phyloP scores from a whole-genome alignment of 805 yeast species.

The Helenozyma baotianmanensis region DNA sequence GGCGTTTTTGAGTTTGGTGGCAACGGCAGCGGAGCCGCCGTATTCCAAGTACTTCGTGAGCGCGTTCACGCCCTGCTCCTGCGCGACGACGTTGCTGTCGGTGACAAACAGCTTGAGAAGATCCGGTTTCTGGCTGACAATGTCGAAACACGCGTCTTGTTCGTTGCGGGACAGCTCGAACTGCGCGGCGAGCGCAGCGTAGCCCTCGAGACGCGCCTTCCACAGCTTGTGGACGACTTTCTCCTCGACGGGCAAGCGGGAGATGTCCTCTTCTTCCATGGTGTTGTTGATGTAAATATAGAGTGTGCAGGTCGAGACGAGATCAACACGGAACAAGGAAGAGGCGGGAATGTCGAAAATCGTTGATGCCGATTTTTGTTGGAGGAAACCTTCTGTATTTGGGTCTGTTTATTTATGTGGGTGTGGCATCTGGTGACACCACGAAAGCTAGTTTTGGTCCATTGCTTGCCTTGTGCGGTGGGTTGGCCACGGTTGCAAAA shows the following conservation, averaged over 20 bases:
- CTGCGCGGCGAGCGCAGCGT: slow-evolving; percentile 54
- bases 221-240: slow-evolving; percentile 51
- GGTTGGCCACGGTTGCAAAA: no score
- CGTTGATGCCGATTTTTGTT: no score
- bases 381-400: no score
- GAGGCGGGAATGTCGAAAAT: neutral
- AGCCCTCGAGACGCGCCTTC: slow-evolving; percentile 83
- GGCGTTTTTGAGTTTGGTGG: slow-evolving; percentile 36
- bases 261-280: slow-evolving; percentile 48
- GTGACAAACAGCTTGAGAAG: slow-evolving; percentile 53
- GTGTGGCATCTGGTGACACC: no score
- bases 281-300: neutral
- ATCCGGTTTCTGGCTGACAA: slow-evolving; percentile 50
- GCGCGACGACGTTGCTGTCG: slow-evolving; percentile 88
- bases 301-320: neutral
- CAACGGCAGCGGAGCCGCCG: slow-evolving; percentile 45
- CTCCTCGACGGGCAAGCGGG: slow-evolving; percentile 60
- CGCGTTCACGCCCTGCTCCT: slow-evolving; percentile 69
- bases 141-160: slow-evolving; percentile 50
- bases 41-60: slow-evolving; percentile 50
- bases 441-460: no score
- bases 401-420: no score
- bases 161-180: slow-evolving; percentile 54
- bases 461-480: no score
- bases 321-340: neutral